Base-by-base conservation (phyloP, 2,329 filamentous ascomycete genomes). In the Penicillium corylophilum region DNA sequence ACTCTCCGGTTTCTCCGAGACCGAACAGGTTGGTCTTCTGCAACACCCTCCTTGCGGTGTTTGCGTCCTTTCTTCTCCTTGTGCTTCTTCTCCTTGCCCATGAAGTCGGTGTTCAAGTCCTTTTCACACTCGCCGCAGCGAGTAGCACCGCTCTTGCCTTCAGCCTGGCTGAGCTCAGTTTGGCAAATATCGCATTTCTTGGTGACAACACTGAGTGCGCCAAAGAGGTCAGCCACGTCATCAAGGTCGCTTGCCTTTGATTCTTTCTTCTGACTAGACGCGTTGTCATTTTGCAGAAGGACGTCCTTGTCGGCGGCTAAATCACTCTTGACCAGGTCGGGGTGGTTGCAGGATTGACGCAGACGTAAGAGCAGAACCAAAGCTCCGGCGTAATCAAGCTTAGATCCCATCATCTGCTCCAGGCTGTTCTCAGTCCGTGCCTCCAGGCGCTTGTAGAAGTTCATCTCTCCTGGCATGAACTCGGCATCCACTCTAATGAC, bases 341-440 rank as follows among this genome's bases (percentile, higher is more conserved):
- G 91, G 68, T 99, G 94, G 66, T 99, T 96, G 71, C 94, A 99
- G 18, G 91, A 89, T 71, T 99, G 94, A 53, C 94, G 83, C 54
- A 99, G 78, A 35, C 94, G 86, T 50, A 99, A 77, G n/a, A 99
- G 82, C 54, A 99, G 77, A 12, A 96, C 92, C 66, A 99, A 83
- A 16, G 94, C 94, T 63, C 91, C 95, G 52, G 95, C 93, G 68
- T 97, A 97, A 74, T 91, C 95, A 47, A 92, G 77, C 65, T 89
- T 85, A 24, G 79, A 84, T 6, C 84, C 84, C 85, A 96, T 92
- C 88, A 97, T 95, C 68, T 86, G 83, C 64, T 95, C 85, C 45
- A 99, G 82, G 63, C 89, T 91, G 66, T 86, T 85, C 68, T 97
- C 90, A 10, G 94, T 92, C 31, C 94, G 86, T 54, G 86, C 81